Conservation (phyloP, 2,329 filamentous ascomycete species). For the Paradendryphiella salina region DNA sequence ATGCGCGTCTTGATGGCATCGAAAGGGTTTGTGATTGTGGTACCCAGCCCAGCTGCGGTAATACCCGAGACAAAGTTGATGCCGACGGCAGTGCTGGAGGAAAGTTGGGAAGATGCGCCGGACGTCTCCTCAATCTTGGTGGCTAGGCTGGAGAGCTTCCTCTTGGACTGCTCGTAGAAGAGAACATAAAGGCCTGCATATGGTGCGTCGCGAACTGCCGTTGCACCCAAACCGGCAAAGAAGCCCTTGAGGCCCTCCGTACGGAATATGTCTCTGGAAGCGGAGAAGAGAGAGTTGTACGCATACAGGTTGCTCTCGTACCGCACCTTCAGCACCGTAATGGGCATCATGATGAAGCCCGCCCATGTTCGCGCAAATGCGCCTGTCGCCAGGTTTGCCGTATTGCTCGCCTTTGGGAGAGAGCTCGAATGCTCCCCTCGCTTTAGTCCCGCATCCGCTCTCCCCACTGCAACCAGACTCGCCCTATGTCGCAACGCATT, state of each 20-base stretch:
- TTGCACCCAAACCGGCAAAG: slow-evolving; percentile 92
- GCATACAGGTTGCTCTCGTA: slow-evolving; percentile 88
- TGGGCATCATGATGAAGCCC: slow-evolving; percentile 89
- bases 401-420: slow-evolving; percentile 79
- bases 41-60: slow-evolving; percentile 78
- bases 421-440: slow-evolving; percentile 62
- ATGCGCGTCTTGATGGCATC: slow-evolving; percentile 95
- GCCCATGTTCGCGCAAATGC: slow-evolving; percentile 82
- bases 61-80: slow-evolving; percentile 88
- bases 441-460: slow-evolving; percentile 14
- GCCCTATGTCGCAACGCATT: slow-evolving; percentile 78
- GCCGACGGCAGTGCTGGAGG: slow-evolving; percentile 56
- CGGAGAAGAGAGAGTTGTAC: slow-evolving; percentile 75
- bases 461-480: slow-evolving; percentile 37
- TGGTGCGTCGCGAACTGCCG: slow-evolving; percentile 89
- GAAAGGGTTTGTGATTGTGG: slow-evolving; percentile 91
- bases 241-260: slow-evolving; percentile 79
- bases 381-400: slow-evolving; percentile 82
- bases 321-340: slow-evolving; percentile 94
- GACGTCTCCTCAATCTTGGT: slow-evolving; percentile 37
- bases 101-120: slow-evolving; percentile 29
- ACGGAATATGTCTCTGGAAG: slow-evolving; percentile 72
- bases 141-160: slow-evolving; percentile 53
- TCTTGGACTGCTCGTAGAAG: slow-evolving; percentile 86
- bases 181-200: slow-evolving; percentile 94